Conservation (phyloP, 139 green algal genomes). For the Chlamydomonas sphaeroides region DNA sequence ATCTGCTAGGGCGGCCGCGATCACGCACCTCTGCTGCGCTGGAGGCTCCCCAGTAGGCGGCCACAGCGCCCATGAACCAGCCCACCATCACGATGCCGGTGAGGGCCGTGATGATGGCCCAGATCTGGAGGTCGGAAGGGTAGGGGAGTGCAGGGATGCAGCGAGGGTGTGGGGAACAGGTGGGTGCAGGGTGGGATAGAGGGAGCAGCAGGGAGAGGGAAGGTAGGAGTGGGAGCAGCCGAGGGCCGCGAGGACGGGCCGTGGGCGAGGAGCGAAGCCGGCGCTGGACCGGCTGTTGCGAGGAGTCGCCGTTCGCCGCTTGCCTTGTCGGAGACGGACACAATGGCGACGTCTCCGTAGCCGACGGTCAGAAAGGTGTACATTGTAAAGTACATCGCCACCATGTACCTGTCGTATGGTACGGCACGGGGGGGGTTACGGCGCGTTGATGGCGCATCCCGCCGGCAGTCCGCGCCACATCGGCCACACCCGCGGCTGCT, state of each 20-base stretch:
- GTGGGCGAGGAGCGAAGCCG: too few relatives aligned
- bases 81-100: conserved; percentile 48
- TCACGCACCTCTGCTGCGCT: conserved; percentile 9
- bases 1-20: too few relatives aligned
- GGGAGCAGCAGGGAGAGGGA: too few relatives aligned
- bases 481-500: too few relatives aligned
- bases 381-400: conserved; percentile 55
- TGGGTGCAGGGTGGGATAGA: background rate
- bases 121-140: conserved; percentile 8
- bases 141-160: background rate
- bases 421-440: too few relatives aligned
- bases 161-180: background rate
- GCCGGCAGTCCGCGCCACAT: too few relatives aligned
- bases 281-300: too few relatives aligned
- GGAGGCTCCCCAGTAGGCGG: conserved; percentile 49
- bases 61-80: conserved; percentile 49
- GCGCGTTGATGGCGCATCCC: too few relatives aligned
- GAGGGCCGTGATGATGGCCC: conserved; percentile 42
- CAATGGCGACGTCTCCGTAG: conserved; percentile 49
- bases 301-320: too few relatives aligned
- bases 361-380: conserved; percentile 55
- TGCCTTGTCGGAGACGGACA: conserved; percentile 38
- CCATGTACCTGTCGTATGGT: conserved; percentile 48
- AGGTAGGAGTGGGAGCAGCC: too few relatives aligned
- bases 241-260: too few relatives aligned